Base-by-base conservation (phyloP, 495 filamentous ascomycete genomes). In the Xylaria bambusicola region DNA sequence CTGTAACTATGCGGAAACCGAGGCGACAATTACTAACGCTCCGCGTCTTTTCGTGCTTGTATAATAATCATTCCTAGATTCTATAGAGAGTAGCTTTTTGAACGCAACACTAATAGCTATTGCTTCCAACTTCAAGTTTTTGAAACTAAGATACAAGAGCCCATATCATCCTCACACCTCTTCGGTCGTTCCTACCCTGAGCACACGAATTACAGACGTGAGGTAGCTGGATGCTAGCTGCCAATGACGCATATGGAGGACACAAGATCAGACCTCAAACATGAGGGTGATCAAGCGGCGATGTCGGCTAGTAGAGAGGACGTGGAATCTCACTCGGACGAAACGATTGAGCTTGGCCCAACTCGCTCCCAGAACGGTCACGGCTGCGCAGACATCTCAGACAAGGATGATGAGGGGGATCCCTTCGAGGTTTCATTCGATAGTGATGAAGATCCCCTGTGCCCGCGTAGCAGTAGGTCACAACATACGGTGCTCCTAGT, bases 381-480 rank as follows among this genome's bases (percentile, higher is more conserved):
- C 62, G 86, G 86, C 10, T 77, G 76, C 49, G 84, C 83, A 63
- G 74, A 76, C 61, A 59, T 76, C 42, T 31, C 66, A 47, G 76
- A 71, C 18, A 79, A 77, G 21, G 77, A 51, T 13, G 9, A 52
- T 17, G 7, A 24, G 24, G 18, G 7, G 8, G 31, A 83, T 51
- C 71, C 73, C 0, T 90, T 83, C 58, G 81, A 85, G 58, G 91
- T 95, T 33, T 67, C 69, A 6, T 96, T 89, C 86, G 78, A 81
- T 2, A 85, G 87, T 52, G 88, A 91, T 29, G 71, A 78, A 40
- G 93, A 97, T 71, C 86, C 89, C 0, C 58, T 80, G 72, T 87
- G 86, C 64, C 93, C 93, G 9, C 78, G 86, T 48, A 88, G 80
- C 62, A 87, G 58, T 61, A 36, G 50, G 58, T 61, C 4, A 36